Evolutionary conservation across 1,284 basidiomycete genomes (phyloP).

Genomic region (Cutaneotrichosporon sp.): DNA sequence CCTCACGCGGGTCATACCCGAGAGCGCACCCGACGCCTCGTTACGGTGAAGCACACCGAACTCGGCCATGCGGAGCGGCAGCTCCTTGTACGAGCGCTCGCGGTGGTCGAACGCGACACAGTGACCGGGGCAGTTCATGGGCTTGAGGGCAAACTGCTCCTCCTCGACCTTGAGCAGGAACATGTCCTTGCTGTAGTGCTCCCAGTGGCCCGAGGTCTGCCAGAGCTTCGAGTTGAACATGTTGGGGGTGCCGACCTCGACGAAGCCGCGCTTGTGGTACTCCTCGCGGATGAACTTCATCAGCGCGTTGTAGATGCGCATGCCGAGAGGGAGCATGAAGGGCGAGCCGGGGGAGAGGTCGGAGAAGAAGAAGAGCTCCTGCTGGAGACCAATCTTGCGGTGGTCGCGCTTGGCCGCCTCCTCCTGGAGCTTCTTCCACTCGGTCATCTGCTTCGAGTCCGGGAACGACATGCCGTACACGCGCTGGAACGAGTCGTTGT

Average conservation of each 20-base stretch:
- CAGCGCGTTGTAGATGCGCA: conserved; percentile 94
- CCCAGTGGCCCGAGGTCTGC: conserved; percentile 98
- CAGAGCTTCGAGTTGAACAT: conserved; percentile 97
- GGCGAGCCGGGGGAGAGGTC: conserved; percentile 92
- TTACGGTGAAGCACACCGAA: conserved; percentile 98
- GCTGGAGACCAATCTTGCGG: conserved; percentile 92
- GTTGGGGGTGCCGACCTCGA: conserved; percentile 89
- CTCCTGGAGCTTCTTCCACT: conserved; percentile 94
- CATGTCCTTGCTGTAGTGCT: conserved; percentile 98
- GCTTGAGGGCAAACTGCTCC: conserved; percentile 91
- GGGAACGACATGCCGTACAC: conserved; percentile 99
- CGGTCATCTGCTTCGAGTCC: conserved; percentile 91
- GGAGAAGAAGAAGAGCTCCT: conserved; percentile 99
- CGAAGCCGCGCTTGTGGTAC: conserved; percentile 58
- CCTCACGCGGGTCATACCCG: conserved; percentile 89
- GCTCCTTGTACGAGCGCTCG: conserved; percentile 92
- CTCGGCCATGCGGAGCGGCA: conserved; percentile 96
- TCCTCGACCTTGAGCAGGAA: conserved; percentile 93
- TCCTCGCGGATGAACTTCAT: conserved; percentile 84
- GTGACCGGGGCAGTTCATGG: conserved; percentile 99
- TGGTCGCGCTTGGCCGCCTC: conserved; percentile 98
- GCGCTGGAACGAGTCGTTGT: conserved; percentile 93
- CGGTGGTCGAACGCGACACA: conserved; percentile 94
- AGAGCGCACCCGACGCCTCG: conserved; percentile 92
- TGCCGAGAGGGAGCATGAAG: conserved; percentile 97